These are phyloP conservation scores for Hygrophorus pudorinus DNA, from an alignment of 768 basidiomycete genomes.

Conservation along the genomic window DNA sequence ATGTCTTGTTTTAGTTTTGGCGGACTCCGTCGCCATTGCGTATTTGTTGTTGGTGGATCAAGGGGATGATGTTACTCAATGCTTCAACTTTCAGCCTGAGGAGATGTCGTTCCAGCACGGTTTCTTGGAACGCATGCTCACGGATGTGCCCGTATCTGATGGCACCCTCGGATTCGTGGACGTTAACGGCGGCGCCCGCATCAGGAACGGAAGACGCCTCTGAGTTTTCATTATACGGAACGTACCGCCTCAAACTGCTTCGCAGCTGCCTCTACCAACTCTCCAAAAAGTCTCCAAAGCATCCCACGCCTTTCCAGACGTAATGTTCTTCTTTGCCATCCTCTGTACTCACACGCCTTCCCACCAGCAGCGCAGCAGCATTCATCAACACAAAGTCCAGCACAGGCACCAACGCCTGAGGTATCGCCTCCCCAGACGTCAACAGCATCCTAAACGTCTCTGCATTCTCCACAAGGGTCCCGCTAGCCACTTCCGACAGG, in stretches of 20 bases:
- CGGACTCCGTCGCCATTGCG: too few relatives aligned
- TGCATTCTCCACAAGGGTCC: constrained; percentile 75
- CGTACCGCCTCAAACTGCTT: neutral
- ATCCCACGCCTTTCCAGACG: constrained; percentile 49
- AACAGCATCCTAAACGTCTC: constrained; percentile 57
- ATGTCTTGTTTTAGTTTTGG: too few relatives aligned
- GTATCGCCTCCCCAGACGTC: constrained; percentile 43
- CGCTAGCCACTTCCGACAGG: constrained; percentile 59
- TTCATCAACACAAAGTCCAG: constrained; percentile 88
- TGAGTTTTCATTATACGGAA: too few relatives aligned
- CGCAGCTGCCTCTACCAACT: constrained; percentile 24
- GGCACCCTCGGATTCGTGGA: too few relatives aligned
- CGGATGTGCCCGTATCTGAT: too few relatives aligned
- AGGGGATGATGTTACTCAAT: too few relatives aligned
- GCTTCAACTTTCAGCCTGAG: too few relatives aligned
- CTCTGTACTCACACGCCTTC: constrained; percentile 52
- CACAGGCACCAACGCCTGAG: constrained; percentile 49
- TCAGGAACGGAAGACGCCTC: too few relatives aligned
- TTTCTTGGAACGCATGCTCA: too few relatives aligned
- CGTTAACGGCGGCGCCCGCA: too few relatives aligned
- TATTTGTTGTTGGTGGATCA: too few relatives aligned
- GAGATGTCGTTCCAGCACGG: too few relatives aligned
- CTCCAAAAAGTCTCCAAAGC: constrained; percentile 44
- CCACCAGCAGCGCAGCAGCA: constrained; percentile 75
- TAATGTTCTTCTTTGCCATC: constrained; percentile 52